Percentiles rank a stretch among this genome's conserved stretches.
phyloP scores from a whole-genome alignment of 495 filamentous ascomycete species.

The Aspergillus steynii region DNA sequence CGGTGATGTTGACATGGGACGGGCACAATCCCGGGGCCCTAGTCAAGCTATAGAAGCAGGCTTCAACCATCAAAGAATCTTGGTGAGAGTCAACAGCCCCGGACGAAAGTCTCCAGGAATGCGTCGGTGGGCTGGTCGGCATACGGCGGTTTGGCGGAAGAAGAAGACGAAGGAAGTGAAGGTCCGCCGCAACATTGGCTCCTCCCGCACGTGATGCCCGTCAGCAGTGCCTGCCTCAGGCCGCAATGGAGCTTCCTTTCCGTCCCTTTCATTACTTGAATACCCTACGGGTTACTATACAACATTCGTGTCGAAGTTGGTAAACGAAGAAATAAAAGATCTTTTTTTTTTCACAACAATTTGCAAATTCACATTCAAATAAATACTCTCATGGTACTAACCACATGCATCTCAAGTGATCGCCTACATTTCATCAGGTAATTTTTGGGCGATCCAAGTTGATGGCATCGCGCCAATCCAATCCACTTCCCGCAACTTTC shows the following conservation, averaged over 20 bases:
- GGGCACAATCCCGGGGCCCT: not conserved
- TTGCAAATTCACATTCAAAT: too few species aligned
- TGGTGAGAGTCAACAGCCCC: not conserved
- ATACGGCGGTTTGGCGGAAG: conserved; percentile 5
- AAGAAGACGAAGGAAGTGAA: conserved; percentile 2
- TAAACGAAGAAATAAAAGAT: too few species aligned
- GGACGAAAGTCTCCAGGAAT: not conserved
- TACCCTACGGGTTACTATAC: too few species aligned
- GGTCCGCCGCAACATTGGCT: not conserved
- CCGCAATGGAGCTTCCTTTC: not conserved
- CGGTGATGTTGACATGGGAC: not conserved
- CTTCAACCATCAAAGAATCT: not conserved
- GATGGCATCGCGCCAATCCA: not conserved
- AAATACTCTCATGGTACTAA: too few species aligned
- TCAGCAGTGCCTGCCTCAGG: not conserved
- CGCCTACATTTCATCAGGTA: not conserved
- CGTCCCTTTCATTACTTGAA: too few species aligned
- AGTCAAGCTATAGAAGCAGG: not conserved
- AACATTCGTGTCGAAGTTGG: too few species aligned
- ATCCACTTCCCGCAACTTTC: not conserved
- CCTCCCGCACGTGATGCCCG: not conserved
- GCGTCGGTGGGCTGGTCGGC: not conserved
- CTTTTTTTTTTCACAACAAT: too few species aligned
- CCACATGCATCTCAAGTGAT: too few species aligned
- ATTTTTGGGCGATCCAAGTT: not conserved